Conservation (phyloP, 2,329 filamentous ascomycete genomes). For the Coniochaeta sp. region DNA sequence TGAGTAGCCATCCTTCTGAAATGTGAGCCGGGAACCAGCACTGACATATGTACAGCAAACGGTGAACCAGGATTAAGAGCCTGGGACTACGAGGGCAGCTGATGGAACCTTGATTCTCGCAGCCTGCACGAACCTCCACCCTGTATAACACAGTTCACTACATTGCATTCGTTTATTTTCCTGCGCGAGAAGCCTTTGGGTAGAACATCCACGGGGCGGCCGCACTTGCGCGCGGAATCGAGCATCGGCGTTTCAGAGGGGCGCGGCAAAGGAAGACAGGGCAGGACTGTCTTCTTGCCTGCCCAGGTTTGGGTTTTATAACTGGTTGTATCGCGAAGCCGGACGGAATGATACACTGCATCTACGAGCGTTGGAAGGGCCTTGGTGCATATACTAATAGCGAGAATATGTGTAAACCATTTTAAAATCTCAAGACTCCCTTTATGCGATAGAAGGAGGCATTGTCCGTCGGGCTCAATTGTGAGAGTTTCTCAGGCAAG, state of each 20-base stretch:
- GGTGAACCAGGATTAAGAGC: slow-evolving; percentile 1
- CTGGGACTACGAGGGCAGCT: too few species aligned
- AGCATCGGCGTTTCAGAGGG: slow-evolving; percentile 2
- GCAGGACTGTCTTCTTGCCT: background rate
- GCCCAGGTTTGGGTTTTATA: background rate
- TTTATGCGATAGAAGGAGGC: too few species aligned
- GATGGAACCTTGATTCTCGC: too few species aligned
- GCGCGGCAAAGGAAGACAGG: too few species aligned
- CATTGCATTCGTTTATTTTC: background rate
- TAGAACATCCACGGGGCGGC: background rate
- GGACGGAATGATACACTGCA: background rate
- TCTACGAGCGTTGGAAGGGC: slow-evolving; percentile 1
- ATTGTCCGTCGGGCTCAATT: too few species aligned
- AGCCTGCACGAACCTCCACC: background rate
- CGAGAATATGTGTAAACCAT: background rate
- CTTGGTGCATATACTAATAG: background rate
- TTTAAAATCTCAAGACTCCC: too few species aligned
- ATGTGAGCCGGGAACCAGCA: background rate
- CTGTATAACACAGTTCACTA: background rate
- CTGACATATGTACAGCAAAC: background rate
- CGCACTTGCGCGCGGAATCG: background rate
- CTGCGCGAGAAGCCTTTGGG: background rate
- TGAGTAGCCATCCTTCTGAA: slow-evolving; percentile 32
- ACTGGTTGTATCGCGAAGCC: background rate
- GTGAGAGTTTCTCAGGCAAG: too few species aligned